Evolutionary conservation across 164 flowering plant species (phyloP).

Genomic region (Kingdonia uniflora): DNA sequence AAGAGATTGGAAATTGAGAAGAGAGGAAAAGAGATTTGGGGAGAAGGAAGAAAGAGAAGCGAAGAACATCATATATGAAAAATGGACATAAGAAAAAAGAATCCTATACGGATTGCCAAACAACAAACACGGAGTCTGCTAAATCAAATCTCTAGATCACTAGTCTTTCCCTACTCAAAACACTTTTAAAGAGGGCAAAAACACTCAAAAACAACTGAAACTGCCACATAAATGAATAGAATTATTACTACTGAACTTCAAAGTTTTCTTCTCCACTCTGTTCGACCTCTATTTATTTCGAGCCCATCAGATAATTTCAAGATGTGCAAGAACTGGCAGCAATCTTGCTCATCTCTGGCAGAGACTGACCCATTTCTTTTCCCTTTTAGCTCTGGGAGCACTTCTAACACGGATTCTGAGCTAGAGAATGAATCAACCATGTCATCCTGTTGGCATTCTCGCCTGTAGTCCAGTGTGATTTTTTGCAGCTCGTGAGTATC

Average conservation of each 20-base stretch:
- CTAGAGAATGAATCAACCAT: conserved; percentile 81
- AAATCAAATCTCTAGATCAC: too few relatives aligned
- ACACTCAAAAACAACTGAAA: too few relatives aligned
- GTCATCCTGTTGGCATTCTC: conserved; percentile 88
- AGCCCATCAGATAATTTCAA: conserved; percentile 63
- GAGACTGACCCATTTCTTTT: conserved; percentile 57
- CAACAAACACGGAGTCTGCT: too few relatives aligned
- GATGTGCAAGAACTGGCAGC: conserved; percentile 57
- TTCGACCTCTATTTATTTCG: conserved; percentile 85
- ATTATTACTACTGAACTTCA: background rate
- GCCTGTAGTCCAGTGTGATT: conserved; percentile 77
- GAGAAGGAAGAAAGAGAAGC: too few relatives aligned
- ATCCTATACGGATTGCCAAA: too few relatives aligned
- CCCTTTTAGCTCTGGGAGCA: conserved; percentile 21
- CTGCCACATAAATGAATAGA: too few relatives aligned
- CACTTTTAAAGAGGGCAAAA: too few relatives aligned
- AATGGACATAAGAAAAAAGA: too few relatives aligned
- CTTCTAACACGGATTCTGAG: conserved; percentile 30
- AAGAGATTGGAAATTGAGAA: too few relatives aligned
- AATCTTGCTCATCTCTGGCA: conserved; percentile 14
- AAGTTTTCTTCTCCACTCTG: conserved; percentile 81
- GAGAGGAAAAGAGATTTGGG: too few relatives aligned
- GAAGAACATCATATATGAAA: too few relatives aligned
- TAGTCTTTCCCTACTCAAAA: too few relatives aligned
- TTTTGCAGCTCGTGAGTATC: conserved; percentile 74